phyloP scores from a whole-genome alignment of 2,329 filamentous ascomycete species.

The Arachnomyces sp. region DNA sequence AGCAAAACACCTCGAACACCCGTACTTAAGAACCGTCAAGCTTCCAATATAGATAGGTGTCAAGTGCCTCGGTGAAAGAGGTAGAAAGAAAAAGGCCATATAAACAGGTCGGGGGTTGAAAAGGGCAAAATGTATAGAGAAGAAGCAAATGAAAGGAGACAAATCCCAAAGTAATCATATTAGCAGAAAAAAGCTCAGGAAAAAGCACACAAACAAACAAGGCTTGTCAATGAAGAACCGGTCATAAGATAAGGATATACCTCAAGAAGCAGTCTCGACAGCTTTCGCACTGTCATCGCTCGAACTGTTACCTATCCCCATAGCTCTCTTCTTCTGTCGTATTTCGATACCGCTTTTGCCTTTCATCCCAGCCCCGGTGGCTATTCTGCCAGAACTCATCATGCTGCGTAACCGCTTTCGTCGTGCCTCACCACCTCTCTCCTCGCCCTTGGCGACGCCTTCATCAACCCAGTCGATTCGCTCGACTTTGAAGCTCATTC shows the following conservation, averaged over 20 bases:
- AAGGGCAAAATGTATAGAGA: no score
- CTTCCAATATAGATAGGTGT: no score
- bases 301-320: constrained; percentile 10
- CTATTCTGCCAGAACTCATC: constrained; percentile 36
- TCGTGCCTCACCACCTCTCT: constrained; percentile 38
- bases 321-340: neutral
- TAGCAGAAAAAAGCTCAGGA: no score
- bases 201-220: neutral
- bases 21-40: no score
- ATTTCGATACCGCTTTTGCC: constrained; percentile 2
- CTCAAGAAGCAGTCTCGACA: constrained; percentile 26
- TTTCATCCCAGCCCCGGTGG: constrained; percentile 30
- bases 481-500: constrained; percentile 78
- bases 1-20: no score
- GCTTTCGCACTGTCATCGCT: constrained; percentile 12
- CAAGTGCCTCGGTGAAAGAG: no score
- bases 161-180: no score
- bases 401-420: constrained; percentile 42
- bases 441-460: constrained; percentile 39
- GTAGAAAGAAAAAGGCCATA: no score
- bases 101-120: no score
- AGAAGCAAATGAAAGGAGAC: no score
- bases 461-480: constrained; percentile 81
- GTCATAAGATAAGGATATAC: neutral
- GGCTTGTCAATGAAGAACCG: neutral